Evolutionary conservation across 2,329 filamentous ascomycete species (phyloP), one percentile per base, ranked within the genome.

Genomic region (Fusarium marasasianum): DNA sequence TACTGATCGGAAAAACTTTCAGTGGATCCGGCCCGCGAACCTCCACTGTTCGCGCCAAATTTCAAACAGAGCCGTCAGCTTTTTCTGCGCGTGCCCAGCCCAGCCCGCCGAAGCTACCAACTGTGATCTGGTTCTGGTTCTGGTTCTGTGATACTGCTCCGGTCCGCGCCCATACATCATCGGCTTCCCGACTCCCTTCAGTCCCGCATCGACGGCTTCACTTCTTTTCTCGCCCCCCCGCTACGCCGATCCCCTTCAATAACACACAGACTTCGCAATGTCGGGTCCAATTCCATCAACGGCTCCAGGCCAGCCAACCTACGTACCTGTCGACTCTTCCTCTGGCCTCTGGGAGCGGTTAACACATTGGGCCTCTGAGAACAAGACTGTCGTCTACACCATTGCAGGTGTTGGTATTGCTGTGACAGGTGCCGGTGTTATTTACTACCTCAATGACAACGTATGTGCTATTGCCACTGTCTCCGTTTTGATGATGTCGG

Each of bases 311-410:
- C 82, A 81, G 69, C 82, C 83, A 69, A 82, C 84, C 69, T 83
- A 84, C 66, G 80, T 90, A 60, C 84, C 86, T 47, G 82, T 90
- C 77, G 84, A 89, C 65, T 82, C 86, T 75, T 89, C 92, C 71
- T 90, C 92, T 68, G 92, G 93, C 53, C 85, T 96, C 63, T 98
- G 95, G 95, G 94, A 98, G 83, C 92, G 95, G 79, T 87, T 98
- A 84, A 93, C 95, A 76, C 92, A 87, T 80, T 99, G 96, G 96
- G 95, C 93, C 20, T 94, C 95, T 6, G 96, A 98, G 82, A 95
- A 99, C 86, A 98, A 98, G 87, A 93, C 94, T 54, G 89, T 96
- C 62, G 95, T 97, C 73, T 99, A 98, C 85, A 98, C 96, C 76
- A 94, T 98, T 84, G 96, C 96, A 63, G 96, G 96, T 80, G 93